Evolutionary conservation across 495 filamentous ascomycete species (phyloP).

Genomic region (Xylaria venustula): DNA sequence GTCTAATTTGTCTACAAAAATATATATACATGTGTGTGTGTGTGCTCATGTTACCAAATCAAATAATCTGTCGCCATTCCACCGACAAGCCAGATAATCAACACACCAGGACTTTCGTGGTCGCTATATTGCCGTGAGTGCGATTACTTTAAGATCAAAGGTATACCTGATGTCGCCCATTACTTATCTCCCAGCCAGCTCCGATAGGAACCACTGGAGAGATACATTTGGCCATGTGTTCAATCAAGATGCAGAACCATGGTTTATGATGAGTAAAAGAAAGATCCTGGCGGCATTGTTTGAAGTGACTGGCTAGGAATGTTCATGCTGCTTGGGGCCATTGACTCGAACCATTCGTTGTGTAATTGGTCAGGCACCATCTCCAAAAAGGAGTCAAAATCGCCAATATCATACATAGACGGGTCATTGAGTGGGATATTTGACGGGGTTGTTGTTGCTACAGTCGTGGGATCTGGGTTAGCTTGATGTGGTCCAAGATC

Average conservation of each 20-base stretch:
- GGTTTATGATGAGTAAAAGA: neutral
- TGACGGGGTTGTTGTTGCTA: neutral
- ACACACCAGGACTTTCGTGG: too few relatives aligned
- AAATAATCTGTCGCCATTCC: too few relatives aligned
- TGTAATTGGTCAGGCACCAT: constrained; percentile 6
- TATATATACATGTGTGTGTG: too few relatives aligned
- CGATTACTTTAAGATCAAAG: neutral
- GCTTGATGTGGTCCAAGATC: neutral
- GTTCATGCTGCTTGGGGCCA: neutral
- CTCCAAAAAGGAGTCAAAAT: constrained; percentile 2
- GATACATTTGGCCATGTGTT: neutral
- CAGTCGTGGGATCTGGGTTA: neutral
- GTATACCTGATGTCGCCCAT: too few relatives aligned
- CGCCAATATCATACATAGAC: neutral
- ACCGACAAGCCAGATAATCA: too few relatives aligned
- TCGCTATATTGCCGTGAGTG: too few relatives aligned
- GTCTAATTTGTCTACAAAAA: neutral
- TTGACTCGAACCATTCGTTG: constrained; percentile 8
- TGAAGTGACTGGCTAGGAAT: neutral
- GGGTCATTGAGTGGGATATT: neutral
- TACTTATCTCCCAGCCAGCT: too few relatives aligned
- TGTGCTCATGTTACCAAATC: too few relatives aligned
- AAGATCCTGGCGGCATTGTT: neutral
- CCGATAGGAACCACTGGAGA: too few relatives aligned
- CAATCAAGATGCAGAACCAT: neutral